These are phyloP conservation scores for Trebouxia sp. DNA, from an alignment of 139 green algal species.

Conservation along the genomic window DNA sequence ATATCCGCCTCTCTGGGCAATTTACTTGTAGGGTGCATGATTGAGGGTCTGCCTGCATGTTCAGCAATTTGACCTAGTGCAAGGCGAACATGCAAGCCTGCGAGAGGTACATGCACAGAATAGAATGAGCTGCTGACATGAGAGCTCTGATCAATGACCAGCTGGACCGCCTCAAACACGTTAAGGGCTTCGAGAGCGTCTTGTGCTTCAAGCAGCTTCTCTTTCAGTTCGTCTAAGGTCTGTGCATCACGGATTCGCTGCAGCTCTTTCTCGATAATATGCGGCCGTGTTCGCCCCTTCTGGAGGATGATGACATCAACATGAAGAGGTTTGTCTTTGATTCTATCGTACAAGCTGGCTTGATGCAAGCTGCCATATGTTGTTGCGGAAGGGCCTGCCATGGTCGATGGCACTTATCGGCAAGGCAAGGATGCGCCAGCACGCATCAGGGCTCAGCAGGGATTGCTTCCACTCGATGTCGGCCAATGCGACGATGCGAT, in stretches of 20 bases:
- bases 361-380: neutral
- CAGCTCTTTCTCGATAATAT: conserved; percentile 21
- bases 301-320: conserved; percentile 4
- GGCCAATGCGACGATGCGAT: too few relatives aligned
- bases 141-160: neutral
- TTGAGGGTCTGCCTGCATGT: neutral
- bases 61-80: neutral
- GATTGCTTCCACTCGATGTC: too few relatives aligned
- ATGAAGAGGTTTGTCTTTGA: conserved; percentile 24
- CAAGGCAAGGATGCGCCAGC: too few relatives aligned
- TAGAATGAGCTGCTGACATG: neutral
- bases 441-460: neutral
- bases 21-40: conserved; percentile 5
- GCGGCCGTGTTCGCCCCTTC: neutral
- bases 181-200: conserved; percentile 2
- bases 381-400: neutral
- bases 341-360: neutral
- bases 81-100: too few relatives aligned
- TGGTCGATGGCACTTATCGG: too few relatives aligned
- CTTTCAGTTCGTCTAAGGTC: conserved; percentile 15
- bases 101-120: neutral
- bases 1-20: neutral
- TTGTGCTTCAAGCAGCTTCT: neutral
- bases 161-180: conserved; percentile 17
- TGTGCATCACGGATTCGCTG: neutral